phyloP scores from a whole-genome alignment of 306 rosid species.

The Cucurbita argyrosperma region DNA sequence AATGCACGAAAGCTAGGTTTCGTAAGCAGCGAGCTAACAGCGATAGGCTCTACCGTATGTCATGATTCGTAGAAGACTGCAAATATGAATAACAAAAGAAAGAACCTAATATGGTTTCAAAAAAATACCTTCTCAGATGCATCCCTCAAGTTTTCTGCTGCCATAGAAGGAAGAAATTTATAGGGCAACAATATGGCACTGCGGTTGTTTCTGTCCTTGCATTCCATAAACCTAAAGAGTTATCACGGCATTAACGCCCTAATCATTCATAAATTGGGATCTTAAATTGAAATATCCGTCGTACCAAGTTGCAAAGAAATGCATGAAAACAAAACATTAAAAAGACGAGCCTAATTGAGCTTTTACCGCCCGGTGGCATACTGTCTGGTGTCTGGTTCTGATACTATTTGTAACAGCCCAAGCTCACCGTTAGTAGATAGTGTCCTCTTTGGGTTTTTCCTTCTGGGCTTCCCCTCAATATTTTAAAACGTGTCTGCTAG shows the following conservation, averaged over 20 bases:
- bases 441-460: too few relatives aligned
- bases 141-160: conserved; percentile 50
- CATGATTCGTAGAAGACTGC: not conserved
- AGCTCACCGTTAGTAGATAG: too few relatives aligned
- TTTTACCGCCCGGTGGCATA: not conserved
- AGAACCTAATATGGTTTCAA: conserved; percentile 4
- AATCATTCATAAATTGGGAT: not conserved
- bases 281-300: not conserved
- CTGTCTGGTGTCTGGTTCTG: too few relatives aligned
- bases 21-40: not conserved
- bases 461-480: too few relatives aligned
- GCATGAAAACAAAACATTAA: not conserved
- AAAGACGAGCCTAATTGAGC: not conserved
- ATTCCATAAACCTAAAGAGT: conserved; percentile 80
- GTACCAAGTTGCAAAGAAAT: not conserved
- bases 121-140: conserved; percentile 64
- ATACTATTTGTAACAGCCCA: too few relatives aligned
- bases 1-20: not conserved
- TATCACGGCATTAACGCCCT: conserved; percentile 8
- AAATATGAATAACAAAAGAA: not conserved
- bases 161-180: conserved; percentile 73
- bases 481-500: too few relatives aligned
- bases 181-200: conserved; percentile 59
- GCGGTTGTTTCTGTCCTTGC: conserved; percentile 86
- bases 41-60: not conserved